Conservation (phyloP, 2,329 filamentous ascomycete genomes). For the Microdochium paspali region DNA sequence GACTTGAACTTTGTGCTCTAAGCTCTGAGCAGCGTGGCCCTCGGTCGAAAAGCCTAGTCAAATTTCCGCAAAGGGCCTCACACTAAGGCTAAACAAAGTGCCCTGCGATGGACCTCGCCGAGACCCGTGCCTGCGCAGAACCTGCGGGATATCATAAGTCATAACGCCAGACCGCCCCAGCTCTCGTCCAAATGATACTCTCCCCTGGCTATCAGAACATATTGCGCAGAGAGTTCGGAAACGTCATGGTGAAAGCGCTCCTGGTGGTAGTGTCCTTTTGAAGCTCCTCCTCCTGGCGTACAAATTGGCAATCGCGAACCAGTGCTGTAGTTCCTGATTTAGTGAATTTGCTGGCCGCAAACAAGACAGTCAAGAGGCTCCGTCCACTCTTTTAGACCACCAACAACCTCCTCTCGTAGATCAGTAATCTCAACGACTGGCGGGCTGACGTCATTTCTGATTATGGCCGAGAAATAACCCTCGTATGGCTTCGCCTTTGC, state of each 20-base stretch:
- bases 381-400: slow-evolving; percentile 42
- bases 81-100: too few relatives aligned
- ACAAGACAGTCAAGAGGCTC: slow-evolving; percentile 41
- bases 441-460: slow-evolving; percentile 36
- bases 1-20: too few relatives aligned
- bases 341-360: slow-evolving; percentile 38
- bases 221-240: not conserved
- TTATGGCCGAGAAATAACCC: slow-evolving; percentile 39
- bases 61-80: too few relatives aligned
- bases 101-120: too few relatives aligned
- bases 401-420: slow-evolving; percentile 33
- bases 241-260: too few relatives aligned
- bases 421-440: slow-evolving; percentile 43
- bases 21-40: too few relatives aligned
- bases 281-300: not conserved
- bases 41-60: too few relatives aligned
- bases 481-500: slow-evolving; percentile 34
- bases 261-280: not conserved
- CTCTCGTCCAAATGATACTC: not conserved
- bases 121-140: slow-evolving; percentile 5
- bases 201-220: too few relatives aligned
- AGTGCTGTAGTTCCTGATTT: slow-evolving; percentile 6
- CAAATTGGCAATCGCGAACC: not conserved
- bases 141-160: slow-evolving; percentile 14
- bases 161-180: slow-evolving; percentile 11